These are phyloP conservation scores for Eruca vesicaria DNA, from an alignment of 441 rosid genomes.

Conservation along the genomic window DNA sequence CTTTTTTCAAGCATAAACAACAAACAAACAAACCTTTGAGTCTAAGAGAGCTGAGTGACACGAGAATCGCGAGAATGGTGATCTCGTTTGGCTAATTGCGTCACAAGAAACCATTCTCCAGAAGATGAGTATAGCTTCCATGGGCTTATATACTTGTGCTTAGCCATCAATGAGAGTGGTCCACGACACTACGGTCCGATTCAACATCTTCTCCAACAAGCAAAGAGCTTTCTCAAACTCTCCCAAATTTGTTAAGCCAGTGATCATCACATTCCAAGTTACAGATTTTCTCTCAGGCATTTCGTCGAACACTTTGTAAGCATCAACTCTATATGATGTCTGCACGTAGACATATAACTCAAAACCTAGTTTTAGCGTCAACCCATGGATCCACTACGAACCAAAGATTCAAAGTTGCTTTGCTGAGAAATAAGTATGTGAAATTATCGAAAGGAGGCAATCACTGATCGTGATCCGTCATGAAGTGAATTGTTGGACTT, in stretches of 20 bases:
- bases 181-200: conserved; percentile 73
- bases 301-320: conserved; percentile 56
- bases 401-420: too few relatives aligned
- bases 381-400: conserved; percentile 64
- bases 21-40: too few relatives aligned
- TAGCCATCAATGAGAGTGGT: conserved; percentile 81
- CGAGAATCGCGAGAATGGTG: conserved; percentile 65
- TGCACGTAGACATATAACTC: conserved; percentile 63
- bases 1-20: too few relatives aligned
- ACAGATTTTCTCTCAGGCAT: conserved; percentile 64
- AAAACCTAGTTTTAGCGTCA: conserved; percentile 61
- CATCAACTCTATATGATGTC: conserved; percentile 46
- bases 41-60: too few relatives aligned
- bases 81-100: conserved; percentile 54
- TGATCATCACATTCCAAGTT: conserved; percentile 81
- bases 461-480: conserved; percentile 13
- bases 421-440: conserved; percentile 66
- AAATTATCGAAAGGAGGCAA: conserved; percentile 60
- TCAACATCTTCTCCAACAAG: conserved; percentile 68
- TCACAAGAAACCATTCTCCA: conserved; percentile 59
- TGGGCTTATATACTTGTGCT: conserved; percentile 43
- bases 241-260: conserved; percentile 64
- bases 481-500: conserved; percentile 44
- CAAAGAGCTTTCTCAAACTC: conserved; percentile 50
- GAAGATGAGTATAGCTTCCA: conserved; percentile 64